A percentile compares a stretch with the other conserved stretches of the same genome.
Evolutionary conservation across 495 filamentous ascomycete species (phyloP).

Genomic region (Copromyces sp.): DNA sequence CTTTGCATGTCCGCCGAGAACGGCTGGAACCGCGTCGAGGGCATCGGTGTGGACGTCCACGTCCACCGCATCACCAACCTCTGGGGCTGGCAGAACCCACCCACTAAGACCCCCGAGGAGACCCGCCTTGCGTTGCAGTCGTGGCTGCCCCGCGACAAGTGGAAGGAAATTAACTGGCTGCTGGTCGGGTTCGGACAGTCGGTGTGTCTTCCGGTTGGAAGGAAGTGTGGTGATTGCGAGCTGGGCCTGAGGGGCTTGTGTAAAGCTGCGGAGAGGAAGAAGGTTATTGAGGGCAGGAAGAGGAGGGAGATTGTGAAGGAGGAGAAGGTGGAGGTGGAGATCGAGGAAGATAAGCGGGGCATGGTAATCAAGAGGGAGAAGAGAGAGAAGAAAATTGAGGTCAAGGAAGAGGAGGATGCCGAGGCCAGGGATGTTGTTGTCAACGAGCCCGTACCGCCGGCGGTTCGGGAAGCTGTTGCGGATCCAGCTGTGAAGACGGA

Average conservation of each 20-base stretch:
- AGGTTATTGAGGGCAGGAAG: conserved; percentile 39
- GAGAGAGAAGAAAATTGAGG: conserved; percentile 6
- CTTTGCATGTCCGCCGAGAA: conserved; percentile 59
- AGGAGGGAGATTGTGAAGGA: conserved; percentile 19
- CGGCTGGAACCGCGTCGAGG: conserved; percentile 49
- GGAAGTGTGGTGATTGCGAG: conserved; percentile 74
- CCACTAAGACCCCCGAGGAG: conserved; percentile 75
- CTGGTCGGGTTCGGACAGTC: conserved; percentile 85
- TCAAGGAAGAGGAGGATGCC: conserved; percentile 1
- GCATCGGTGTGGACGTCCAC: conserved; percentile 60
- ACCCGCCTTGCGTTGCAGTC: conserved; percentile 66
- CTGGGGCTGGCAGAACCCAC: conserved; percentile 72
- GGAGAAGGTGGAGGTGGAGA: conserved; percentile 13
- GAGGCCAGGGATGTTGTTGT: background rate
- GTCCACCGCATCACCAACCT: conserved; percentile 88
- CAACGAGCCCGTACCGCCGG: background rate
- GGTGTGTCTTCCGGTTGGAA: conserved; percentile 70
- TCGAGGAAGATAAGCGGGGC: conserved; percentile 10
- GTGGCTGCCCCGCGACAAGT: conserved; percentile 79
- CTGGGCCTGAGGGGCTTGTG: conserved; percentile 67
- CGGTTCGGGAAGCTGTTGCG: background rate
- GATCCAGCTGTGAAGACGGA: background rate
- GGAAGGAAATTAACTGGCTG: conserved; percentile 91
- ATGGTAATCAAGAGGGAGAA: conserved; percentile 18
- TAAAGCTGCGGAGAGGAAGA: conserved; percentile 53